phyloP scores from a whole-genome alignment of 1,139 yeast genomes.

The Spathaspora jeffriesii region DNA sequence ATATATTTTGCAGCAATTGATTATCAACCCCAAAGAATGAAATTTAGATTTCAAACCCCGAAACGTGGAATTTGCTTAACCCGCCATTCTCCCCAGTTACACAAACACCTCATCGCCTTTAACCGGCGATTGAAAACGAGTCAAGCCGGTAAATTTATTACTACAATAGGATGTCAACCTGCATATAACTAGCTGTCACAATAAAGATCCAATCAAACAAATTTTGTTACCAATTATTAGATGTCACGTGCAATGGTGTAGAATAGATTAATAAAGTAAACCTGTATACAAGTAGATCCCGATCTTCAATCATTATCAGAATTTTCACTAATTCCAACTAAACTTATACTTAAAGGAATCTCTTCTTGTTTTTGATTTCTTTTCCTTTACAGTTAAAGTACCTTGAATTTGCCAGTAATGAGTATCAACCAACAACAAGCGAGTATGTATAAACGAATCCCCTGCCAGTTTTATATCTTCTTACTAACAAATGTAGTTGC shows the following conservation, averaged over 20 bases:
- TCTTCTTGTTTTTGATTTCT: not conserved
- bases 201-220: constrained; percentile 5
- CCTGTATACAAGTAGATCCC: constrained; percentile 9
- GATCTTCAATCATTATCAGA: not conserved
- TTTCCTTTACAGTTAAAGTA: not conserved
- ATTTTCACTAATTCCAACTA: not conserved
- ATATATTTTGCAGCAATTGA: constrained; percentile 1
- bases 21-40: not conserved
- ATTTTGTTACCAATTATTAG: constrained; percentile 11
- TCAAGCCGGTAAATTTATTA: not conserved
- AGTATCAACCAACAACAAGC: constrained; percentile 16
- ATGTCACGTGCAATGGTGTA: constrained; percentile 22
- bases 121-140: not conserved
- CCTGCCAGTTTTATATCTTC: not conserved
- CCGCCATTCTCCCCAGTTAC: not conserved
- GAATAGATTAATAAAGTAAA: constrained; percentile 5
- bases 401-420: constrained; percentile 8
- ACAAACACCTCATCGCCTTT: not conserved
- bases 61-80: not conserved
- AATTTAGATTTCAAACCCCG: constrained; percentile 1
- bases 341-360: not conserved
- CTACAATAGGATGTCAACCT: not conserved
- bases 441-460: constrained; percentile 13
- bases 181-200: not conserved
- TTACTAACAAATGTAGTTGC: constrained; percentile 8